These are phyloP conservation scores for Venustampulla echinocandica DNA, from an alignment of 495 filamentous ascomycete genomes.

Conservation along the genomic window DNA sequence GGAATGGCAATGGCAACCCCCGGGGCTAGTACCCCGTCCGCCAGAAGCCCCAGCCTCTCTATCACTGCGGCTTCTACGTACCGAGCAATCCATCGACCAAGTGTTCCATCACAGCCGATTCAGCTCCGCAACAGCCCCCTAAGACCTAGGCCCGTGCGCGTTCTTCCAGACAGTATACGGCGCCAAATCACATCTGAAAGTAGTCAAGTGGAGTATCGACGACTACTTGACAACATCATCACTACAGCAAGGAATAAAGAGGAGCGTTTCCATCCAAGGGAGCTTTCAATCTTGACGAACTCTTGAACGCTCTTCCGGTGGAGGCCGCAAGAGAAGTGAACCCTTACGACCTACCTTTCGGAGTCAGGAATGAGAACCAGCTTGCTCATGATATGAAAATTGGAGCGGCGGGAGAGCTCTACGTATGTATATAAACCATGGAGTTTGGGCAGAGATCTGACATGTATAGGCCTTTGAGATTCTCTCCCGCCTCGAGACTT, in stretches of 20 bases:
- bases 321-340: slow-evolving; percentile 2
- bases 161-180: not conserved
- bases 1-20: slow-evolving; percentile 7
- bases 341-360: slow-evolving; percentile 13
- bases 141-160: slow-evolving; percentile 5
- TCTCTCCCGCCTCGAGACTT: slow-evolving; percentile 24
- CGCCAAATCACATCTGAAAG: slow-evolving; percentile 2
- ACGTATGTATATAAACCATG: too few relatives aligned
- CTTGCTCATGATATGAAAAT: slow-evolving; percentile 25
- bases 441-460: too few relatives aligned
- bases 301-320: slow-evolving; percentile 8
- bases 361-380: slow-evolving; percentile 23
- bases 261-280: slow-evolving; percentile 22
- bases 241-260: slow-evolving; percentile 19
- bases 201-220: slow-evolving; percentile 17
- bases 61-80: not conserved
- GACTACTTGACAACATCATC: slow-evolving; percentile 25
- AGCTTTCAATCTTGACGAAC: slow-evolving; percentile 17
- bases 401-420: slow-evolving; percentile 38
- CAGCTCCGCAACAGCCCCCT: slow-evolving; percentile 1
- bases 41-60: not conserved
- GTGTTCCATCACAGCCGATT: slow-evolving; percentile 1
- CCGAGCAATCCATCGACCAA: slow-evolving; percentile 3
- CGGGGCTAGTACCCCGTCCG: not conserved
- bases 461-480: slow-evolving; percentile 38